A percentile compares a stretch with the other conserved stretches of the same genome.
Conservation (phyloP, 176 grass and related monocot genomes). For the Zoysia pacifica region DNA sequence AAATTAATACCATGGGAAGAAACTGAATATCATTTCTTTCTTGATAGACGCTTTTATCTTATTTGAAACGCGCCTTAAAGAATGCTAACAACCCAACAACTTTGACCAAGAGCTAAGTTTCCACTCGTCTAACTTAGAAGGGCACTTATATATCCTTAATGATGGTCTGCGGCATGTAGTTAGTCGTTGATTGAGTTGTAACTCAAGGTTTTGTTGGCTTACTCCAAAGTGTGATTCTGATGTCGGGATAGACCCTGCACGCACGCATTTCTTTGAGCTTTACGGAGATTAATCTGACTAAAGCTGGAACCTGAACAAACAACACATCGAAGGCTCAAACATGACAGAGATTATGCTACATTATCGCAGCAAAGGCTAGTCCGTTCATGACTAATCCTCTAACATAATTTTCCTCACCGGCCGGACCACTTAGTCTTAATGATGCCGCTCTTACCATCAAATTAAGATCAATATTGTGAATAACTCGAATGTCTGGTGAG, state of each 20-base stretch:
- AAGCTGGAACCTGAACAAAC: neutral
- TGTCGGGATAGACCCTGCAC: neutral
- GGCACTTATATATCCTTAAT: slow-evolving; percentile 14
- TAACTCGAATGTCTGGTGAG: slow-evolving; percentile 24
- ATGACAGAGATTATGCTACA: neutral
- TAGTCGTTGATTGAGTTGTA: neutral
- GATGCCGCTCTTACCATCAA: neutral
- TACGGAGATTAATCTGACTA: neutral
- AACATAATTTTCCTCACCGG: neutral
- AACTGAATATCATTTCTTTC: no score
- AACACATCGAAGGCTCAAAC: neutral
- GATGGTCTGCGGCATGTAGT: neutral
- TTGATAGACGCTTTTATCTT: no score
- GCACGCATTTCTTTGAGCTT: neutral
- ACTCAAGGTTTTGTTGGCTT: slow-evolving; percentile 29
- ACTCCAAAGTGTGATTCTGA: neutral
- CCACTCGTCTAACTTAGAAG: neutral
- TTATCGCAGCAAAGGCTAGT: neutral
- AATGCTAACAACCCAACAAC: no score
- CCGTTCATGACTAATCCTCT: neutral
- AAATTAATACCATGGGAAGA: no score
- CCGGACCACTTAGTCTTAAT: neutral
- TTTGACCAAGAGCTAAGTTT: no score
- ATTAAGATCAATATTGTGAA: neutral
- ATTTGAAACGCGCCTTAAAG: no score